Percentiles rank a stretch among this genome's conserved stretches.
These are phyloP conservation scores for Cutaneotrichosporon arboriforme DNA, from an alignment of 1,284 basidiomycete species.

Conservation along the genomic window DNA sequence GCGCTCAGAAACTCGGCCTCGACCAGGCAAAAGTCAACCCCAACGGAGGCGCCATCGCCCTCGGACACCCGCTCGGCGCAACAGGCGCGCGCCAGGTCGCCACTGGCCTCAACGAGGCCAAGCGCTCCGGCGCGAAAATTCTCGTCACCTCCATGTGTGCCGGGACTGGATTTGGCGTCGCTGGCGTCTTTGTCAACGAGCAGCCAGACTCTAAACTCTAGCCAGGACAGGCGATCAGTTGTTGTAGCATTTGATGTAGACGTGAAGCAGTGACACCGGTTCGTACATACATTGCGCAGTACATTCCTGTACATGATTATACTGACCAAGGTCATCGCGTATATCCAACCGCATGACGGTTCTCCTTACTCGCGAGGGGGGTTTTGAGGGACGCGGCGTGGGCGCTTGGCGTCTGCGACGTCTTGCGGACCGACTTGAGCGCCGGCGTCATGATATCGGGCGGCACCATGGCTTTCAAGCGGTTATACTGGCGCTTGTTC, in stretches of 20 bases:
- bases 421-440: no score
- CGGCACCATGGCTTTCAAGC: no score
- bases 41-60: conserved; percentile 72
- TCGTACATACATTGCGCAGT: no score
- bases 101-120: conserved; percentile 73
- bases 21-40: conserved; percentile 76
- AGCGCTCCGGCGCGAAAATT: conserved; percentile 66
- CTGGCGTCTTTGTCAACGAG: conserved; percentile 16
- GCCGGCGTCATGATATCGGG: no score
- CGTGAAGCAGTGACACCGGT: no score
- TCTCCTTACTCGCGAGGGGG: no score
- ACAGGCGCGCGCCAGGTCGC: conserved; percentile 79
- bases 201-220: conserved; percentile 5
- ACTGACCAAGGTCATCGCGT: no score
- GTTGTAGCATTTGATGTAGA: not conserved
- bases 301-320: no score
- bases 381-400: no score
- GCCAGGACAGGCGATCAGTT: not conserved
- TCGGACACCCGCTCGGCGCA: conserved; percentile 49
- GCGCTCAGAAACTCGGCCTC: conserved; percentile 63
- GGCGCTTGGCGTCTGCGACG: no score
- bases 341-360: no score
- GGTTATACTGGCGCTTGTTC: no score
- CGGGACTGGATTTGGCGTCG: conserved; percentile 57
- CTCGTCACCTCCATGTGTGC: conserved; percentile 91